phyloP scores from a whole-genome alignment of 495 filamentous ascomycete genomes.

The Zalerion maritima region DNA sequence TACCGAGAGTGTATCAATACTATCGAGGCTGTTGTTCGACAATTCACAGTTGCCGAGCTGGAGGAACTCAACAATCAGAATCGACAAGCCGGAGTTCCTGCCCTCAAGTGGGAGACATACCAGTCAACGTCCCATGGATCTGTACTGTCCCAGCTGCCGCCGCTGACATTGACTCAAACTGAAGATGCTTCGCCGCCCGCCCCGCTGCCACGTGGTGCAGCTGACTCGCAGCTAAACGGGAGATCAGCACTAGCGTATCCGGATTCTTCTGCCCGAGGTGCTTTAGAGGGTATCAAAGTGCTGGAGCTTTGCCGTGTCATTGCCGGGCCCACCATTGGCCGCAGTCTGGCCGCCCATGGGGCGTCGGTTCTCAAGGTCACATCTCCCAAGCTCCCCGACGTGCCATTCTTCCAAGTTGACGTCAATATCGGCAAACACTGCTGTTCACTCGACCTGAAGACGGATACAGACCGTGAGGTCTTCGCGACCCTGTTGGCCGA shows the following conservation, averaged over 20 bases:
- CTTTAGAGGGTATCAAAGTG: conserved; percentile 33
- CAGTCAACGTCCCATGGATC: conserved; percentile 44
- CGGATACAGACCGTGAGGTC: conserved; percentile 30
- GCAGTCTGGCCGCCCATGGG: conserved; percentile 52
- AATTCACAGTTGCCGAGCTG: conserved; percentile 46
- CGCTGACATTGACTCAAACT: conserved; percentile 9
- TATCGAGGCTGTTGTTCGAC: conserved; percentile 50
- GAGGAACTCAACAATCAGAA: conserved; percentile 47
- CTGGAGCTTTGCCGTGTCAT: conserved; percentile 56
- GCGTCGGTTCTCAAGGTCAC: conserved; percentile 60
- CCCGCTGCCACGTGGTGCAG: conserved; percentile 16
- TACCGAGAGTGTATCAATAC: conserved; percentile 51
- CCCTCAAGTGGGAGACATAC: conserved; percentile 51
- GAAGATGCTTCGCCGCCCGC: conserved; percentile 16
- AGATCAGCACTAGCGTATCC: conserved; percentile 39
- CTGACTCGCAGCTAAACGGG: conserved; percentile 20
- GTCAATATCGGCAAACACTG: conserved; percentile 56
- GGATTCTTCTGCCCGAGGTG: neutral
- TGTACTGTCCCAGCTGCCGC: conserved; percentile 10
- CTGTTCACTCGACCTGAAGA: conserved; percentile 41
- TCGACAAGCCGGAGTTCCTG: conserved; percentile 52
- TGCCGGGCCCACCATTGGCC: conserved; percentile 47
- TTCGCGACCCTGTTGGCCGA: conserved; percentile 46
- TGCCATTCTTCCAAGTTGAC: conserved; percentile 70
- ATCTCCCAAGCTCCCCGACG: conserved; percentile 49